phyloP scores from a whole-genome alignment of 2,329 filamentous ascomycete species.

The Diaporthe vaccinii region DNA sequence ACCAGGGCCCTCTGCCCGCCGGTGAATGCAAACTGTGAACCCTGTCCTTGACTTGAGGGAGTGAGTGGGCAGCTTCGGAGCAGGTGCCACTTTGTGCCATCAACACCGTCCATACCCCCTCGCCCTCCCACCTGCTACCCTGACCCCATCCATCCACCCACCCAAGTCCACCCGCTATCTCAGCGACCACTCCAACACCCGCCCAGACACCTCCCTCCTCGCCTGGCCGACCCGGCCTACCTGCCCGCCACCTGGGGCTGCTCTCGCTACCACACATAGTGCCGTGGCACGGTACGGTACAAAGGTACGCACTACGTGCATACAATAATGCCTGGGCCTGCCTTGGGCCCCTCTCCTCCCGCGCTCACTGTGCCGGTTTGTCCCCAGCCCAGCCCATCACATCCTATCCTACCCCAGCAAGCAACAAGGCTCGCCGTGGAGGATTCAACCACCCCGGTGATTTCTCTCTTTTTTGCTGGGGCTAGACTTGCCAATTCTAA shows the following conservation, averaged over 20 bases:
- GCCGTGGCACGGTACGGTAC: slow-evolving; percentile 32
- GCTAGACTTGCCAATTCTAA: slow-evolving; percentile 37
- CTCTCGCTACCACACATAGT: slow-evolving; percentile 28
- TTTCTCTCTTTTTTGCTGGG: slow-evolving; percentile 28
- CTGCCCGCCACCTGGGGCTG: slow-evolving; percentile 32
- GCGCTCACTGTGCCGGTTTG: slow-evolving; percentile 30
- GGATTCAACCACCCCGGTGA: slow-evolving; percentile 32
- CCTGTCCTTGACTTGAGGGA: slow-evolving; percentile 32
- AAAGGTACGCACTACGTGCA: slow-evolving; percentile 25
- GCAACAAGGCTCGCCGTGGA: slow-evolving; percentile 33
- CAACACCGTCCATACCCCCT: slow-evolving; percentile 29
- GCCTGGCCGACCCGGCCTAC: slow-evolving; percentile 27
- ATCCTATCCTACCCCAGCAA: slow-evolving; percentile 32
- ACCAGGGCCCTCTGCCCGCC: slow-evolving; percentile 34
- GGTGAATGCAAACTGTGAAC: slow-evolving; percentile 32
- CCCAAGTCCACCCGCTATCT: slow-evolving; percentile 25
- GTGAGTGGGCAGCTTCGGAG: slow-evolving; percentile 35
- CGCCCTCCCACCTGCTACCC: slow-evolving; percentile 24
- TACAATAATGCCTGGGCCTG: slow-evolving; percentile 8
- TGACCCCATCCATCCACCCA: slow-evolving; percentile 26
- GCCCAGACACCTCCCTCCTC: slow-evolving; percentile 18
- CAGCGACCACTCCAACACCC: slow-evolving; percentile 16
- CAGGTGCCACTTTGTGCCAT: slow-evolving; percentile 39
- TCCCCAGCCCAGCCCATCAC: slow-evolving; percentile 30
- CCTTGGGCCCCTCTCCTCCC: slow-evolving; percentile 26